phyloP scores from a whole-genome alignment of 257 asterid species.

The Solanum rostratum region DNA sequence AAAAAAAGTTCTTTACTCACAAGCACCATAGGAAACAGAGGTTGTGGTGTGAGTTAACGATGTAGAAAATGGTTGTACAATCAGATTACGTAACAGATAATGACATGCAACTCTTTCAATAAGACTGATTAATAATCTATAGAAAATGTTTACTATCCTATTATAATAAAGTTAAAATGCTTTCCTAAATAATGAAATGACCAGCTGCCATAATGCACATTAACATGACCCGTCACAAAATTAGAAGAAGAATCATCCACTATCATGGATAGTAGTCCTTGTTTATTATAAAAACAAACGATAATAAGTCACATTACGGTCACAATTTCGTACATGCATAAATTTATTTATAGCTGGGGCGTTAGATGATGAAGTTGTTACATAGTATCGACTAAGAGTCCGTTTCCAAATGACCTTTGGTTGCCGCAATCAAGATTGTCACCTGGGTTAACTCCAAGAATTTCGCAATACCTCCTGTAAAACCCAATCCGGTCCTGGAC shows the following conservation, averaged over 20 bases:
- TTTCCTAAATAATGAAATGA: background rate
- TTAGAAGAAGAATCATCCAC: background rate
- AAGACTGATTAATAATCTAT: background rate
- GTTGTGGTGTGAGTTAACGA: background rate
- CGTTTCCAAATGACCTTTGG: conserved; percentile 6
- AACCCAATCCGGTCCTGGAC: conserved; percentile 18
- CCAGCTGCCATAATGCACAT: background rate
- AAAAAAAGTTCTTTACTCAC: background rate
- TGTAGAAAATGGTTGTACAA: background rate
- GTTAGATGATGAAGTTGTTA: background rate
- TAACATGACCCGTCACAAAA: background rate
- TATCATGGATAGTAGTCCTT: background rate
- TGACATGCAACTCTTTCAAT: background rate
- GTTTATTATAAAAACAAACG: background rate
- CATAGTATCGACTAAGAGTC: background rate
- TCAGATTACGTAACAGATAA: background rate
- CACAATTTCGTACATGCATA: background rate
- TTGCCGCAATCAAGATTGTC: conserved; percentile 13
- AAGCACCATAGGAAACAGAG: background rate
- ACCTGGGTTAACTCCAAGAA: conserved; percentile 12
- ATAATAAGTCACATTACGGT: background rate
- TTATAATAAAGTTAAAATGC: background rate
- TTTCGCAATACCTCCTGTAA: conserved; percentile 9
- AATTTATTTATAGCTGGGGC: background rate
- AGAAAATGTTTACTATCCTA: background rate